Percentiles rank a stretch among this genome's conserved stretches.
Evolutionary conservation across 768 basidiomycete species (phyloP).

Genomic region (Calocybe cyanea): DNA sequence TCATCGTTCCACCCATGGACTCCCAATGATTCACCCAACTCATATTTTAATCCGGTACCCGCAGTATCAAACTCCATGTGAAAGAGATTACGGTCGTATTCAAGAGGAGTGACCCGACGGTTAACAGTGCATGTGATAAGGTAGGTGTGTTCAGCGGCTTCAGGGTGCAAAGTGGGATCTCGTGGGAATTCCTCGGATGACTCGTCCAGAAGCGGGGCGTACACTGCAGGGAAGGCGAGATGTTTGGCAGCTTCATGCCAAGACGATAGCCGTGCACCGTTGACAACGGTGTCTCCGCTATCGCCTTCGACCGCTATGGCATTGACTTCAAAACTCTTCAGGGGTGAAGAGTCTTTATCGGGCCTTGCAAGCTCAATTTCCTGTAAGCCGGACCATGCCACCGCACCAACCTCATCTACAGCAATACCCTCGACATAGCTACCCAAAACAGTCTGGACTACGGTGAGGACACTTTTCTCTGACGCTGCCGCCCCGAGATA

Average conservation of each 20-base stretch:
- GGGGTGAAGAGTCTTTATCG: conserved; percentile 18
- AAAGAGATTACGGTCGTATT: conserved; percentile 98
- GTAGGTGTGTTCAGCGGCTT: conserved; percentile 84
- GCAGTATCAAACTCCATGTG: conserved; percentile 94
- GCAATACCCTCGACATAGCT: conserved; percentile 45
- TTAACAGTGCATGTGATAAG: conserved; percentile 94
- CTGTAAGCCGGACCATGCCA: conserved; percentile 64
- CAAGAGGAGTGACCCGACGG: conserved; percentile 87
- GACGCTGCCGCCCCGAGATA: conserved; percentile 68
- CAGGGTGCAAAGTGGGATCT: conserved; percentile 77
- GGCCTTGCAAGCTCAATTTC: conserved; percentile 44
- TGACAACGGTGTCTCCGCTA: conserved; percentile 51
- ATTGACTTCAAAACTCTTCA: conserved; percentile 68
- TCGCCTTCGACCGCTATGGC: conserved; percentile 67
- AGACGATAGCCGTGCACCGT: conserved; percentile 57
- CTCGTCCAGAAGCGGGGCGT: conserved; percentile 45
- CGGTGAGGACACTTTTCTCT: conserved; percentile 46
- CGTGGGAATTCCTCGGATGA: conserved; percentile 45
- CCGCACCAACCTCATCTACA: conserved; percentile 48
- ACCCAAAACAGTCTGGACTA: conserved; percentile 45
- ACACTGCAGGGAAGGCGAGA: conserved; percentile 82
- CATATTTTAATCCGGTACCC: conserved; percentile 92
- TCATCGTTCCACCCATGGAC: conserved; percentile 98
- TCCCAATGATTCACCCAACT: conserved; percentile 94
- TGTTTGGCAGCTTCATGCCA: conserved; percentile 91